These are phyloP conservation scores for Pseudophaeomoniella oleicola DNA, from an alignment of 2,329 filamentous ascomycete species.

Conservation along the genomic window DNA sequence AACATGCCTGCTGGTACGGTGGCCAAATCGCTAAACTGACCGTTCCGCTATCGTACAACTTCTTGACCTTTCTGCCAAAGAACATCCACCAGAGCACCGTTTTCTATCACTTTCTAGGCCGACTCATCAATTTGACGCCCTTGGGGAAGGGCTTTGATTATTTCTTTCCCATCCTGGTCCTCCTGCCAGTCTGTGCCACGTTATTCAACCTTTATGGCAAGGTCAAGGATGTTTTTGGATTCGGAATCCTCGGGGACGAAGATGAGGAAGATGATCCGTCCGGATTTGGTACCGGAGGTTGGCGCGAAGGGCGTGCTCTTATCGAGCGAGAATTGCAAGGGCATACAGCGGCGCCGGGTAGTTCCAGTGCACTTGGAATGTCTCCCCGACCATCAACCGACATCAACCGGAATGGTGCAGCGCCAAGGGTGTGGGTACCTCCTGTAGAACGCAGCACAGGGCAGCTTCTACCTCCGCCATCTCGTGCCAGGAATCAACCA, in stretches of 20 bases:
- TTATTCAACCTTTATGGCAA: conserved; percentile 81
- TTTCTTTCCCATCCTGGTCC: conserved; percentile 75
- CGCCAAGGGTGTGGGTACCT: conserved; percentile 19
- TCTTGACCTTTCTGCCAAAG: conserved; percentile 71
- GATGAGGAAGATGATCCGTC: conserved; percentile 48
- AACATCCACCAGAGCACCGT: conserved; percentile 61
- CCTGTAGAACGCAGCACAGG: conserved; percentile 10
- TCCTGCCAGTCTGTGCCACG: conserved; percentile 72
- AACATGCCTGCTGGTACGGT: conserved; percentile 92
- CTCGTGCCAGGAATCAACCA: conserved; percentile 2
- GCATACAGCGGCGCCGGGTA: conserved; percentile 20
- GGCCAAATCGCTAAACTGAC: conserved; percentile 84
- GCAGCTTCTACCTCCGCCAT: conserved; percentile 1
- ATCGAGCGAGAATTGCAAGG: conserved; percentile 68
- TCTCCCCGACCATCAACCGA: conserved; percentile 14
- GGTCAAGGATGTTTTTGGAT: conserved; percentile 62
- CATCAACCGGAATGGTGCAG: conserved; percentile 12
- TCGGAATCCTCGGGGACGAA: conserved; percentile 64
- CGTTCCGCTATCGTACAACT: conserved; percentile 90
- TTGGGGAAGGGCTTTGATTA: conserved; percentile 74
- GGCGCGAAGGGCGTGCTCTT: conserved; percentile 81
- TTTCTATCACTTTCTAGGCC: conserved; percentile 78
- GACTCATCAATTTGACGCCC: conserved; percentile 67
- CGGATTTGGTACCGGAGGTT: conserved; percentile 63
- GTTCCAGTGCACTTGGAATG: conserved; percentile 34